Base-by-base conservation (phyloP, 192 early-diverging fungal genomes). In the Linnemannia elongata region DNA sequence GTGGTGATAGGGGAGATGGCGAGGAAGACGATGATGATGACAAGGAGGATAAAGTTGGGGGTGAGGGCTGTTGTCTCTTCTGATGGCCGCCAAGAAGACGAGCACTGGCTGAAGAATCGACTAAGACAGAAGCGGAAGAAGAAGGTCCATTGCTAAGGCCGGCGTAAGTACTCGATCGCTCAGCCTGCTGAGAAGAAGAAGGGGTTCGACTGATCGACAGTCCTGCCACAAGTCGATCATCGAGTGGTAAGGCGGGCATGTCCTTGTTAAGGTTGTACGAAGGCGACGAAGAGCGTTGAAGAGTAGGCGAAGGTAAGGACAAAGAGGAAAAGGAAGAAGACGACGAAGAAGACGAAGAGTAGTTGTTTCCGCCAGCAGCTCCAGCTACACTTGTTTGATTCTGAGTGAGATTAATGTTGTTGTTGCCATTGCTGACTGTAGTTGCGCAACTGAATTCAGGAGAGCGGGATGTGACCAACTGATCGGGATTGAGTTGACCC, bases 161-260 rank as follows among this genome's bases (percentile, higher is more conserved):
- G 79, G 79, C 71, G 45, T 80, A 74, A 63, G 52, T 24, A 38
- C 27, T 30, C 60, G 74, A 76, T 71, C 42, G 63, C 13, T 75
- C 54, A 55, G 41, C 72, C 41, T 42, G 70, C 35, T 24, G 36
- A 12, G 3, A 33, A 66, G 60, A 66, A 12, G 60, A 33, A 66
- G 30, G 27, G 12, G 49, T 20, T 52, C 33, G 60, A 24, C n/a
- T 12, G 13, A 15, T 66, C 60, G 60, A 66, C 27, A 15, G 60
- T 7, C 9, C 27, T 66, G n/a, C 30, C 9, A 33, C 30, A 10
- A 3, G 60, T 33, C 12, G 30, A 66, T 66, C 30, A 33, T 13
- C 30, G 27, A 66, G 27, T 30, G 60, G n/a, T 10, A 66, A 66
- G 33, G 60, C 60, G 30, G 60, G 27, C 27, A 66, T 66, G 8